Base-by-base conservation (phyloP, 139 green algal species). In the Protoeuglena noctilucae region DNA sequence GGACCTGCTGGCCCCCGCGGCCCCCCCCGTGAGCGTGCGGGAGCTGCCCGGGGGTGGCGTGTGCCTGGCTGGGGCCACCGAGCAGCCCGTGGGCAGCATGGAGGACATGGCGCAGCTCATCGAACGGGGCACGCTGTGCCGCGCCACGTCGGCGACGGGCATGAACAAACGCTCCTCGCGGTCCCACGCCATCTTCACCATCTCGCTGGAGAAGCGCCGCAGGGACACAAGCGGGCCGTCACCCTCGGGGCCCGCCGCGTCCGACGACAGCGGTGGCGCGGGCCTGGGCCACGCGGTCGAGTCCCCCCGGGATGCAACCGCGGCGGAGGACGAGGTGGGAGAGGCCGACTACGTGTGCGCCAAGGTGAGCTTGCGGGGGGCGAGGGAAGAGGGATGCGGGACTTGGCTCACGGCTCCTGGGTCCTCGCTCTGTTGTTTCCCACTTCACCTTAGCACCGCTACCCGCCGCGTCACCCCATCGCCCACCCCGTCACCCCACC, bases 111-210 rank as follows among this genome's bases (percentile, higher is more conserved):
- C 65, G 7, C 56, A 61, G 3, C 66, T 85, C 21, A 67, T 96
- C 23, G 72, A 89, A 67, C 58, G 71, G 48, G 87, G 89, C 45
- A 77, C 77, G 4, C 64, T 89, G 9, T 72, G 68, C 57, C 63
- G 88, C 2, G 75, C 84, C 0, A 94, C 85, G 3, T 86, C 74
- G 1, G 75, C 69, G 16, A 95, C 86, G 3, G 70, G 69, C 54
- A 96, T 96, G 89, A 96, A 96, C 68, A 73, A 73, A 54, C 70
- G 68, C 34, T 84, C 74, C 28, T 73, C 63, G 56, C 76, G 87
- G 25, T 88, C 72, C n/a, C 91, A 98, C 54, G 91, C 91, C 21
- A 94, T 98, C 62, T 97, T 96, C 67, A 95, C 83, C 52, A 93
- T 97, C 51, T 92, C 80, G 0, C 41, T 97, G 24, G 89, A 97